Conservation (phyloP, 1,139 yeast genomes). For the Dujonia santamariae region DNA sequence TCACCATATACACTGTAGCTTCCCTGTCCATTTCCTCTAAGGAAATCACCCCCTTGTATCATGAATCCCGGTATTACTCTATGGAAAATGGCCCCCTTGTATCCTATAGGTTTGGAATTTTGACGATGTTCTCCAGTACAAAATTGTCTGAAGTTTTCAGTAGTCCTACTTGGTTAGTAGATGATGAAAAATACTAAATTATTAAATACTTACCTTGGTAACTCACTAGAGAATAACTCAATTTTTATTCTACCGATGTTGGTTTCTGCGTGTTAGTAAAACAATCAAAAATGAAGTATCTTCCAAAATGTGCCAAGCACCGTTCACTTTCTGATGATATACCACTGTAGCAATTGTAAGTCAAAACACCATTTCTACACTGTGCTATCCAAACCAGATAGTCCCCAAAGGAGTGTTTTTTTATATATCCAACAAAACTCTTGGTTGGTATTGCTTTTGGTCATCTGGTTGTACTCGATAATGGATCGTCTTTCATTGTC, state of each 20-base stretch:
- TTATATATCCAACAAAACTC: no score
- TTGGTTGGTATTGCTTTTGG: no score
- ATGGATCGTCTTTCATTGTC: no score
- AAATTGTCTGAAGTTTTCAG: constrained; percentile 53
- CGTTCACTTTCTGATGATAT: no score
- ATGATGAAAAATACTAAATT: not conserved
- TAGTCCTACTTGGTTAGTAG: constrained; percentile 32
- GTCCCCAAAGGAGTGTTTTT: no score
- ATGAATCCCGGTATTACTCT: constrained; percentile 36
- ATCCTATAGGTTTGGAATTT: constrained; percentile 36
- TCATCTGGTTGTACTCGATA: no score
- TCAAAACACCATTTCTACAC: no score
- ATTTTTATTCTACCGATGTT: constrained; percentile 42
- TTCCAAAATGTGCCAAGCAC: no score
- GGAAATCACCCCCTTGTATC: constrained; percentile 41
- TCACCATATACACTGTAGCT: constrained; percentile 24
- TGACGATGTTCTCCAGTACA: constrained; percentile 51
- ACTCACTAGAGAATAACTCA: constrained; percentile 34
- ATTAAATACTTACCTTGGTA: constrained; percentile 32
- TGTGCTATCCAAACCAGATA: no score
- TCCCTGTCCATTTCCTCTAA: constrained; percentile 27
- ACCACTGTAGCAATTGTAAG: no score
- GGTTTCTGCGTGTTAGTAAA: constrained; percentile 11
- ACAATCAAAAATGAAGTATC: no score
- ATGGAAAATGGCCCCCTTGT: constrained; percentile 29